These are phyloP conservation scores for Phytophthora fragariae DNA, from an alignment of 352 stramenopile genomes.

Conservation along the genomic window DNA sequence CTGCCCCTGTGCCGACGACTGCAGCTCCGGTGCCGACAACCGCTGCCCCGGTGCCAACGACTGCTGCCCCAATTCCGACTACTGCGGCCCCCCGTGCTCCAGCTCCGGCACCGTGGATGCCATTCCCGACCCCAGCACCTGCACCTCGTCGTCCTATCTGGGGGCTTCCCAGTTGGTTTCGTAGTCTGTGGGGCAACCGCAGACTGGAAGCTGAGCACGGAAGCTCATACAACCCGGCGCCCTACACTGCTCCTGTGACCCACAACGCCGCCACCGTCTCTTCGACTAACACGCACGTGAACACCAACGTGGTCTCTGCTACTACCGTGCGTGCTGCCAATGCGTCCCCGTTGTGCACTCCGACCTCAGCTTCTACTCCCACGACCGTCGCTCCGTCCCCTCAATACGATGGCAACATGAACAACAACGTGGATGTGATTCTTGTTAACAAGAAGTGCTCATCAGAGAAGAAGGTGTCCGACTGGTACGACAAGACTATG, in stretches of 20 bases:
- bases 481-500: slow-evolving; percentile 52
- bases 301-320: not conserved
- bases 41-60: not conserved
- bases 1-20: not conserved
- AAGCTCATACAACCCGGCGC: slow-evolving; percentile 2
- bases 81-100: slow-evolving; percentile 9
- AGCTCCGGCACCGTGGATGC: slow-evolving; percentile 6
- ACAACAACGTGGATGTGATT: slow-evolving; percentile 48
- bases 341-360: not conserved
- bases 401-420: slow-evolving; percentile 29
- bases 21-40: not conserved
- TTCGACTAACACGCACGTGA: not conserved
- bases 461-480: slow-evolving; percentile 38
- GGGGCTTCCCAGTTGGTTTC: slow-evolving; percentile 18
- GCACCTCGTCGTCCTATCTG: not conserved
- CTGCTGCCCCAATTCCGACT: slow-evolving; percentile 3
- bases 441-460: slow-evolving; percentile 29
- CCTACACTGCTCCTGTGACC: not conserved
- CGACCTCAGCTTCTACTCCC: not conserved
- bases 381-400: slow-evolving; percentile 12
- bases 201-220: slow-evolving; percentile 29
- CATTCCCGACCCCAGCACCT: not conserved
- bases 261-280: not conserved
- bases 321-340: too few relatives aligned
- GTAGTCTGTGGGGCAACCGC: slow-evolving; percentile 26